These are phyloP conservation scores for Magnolia kwangsiensis DNA, from an alignment of 164 flowering plant species.

Conservation along the genomic window DNA sequence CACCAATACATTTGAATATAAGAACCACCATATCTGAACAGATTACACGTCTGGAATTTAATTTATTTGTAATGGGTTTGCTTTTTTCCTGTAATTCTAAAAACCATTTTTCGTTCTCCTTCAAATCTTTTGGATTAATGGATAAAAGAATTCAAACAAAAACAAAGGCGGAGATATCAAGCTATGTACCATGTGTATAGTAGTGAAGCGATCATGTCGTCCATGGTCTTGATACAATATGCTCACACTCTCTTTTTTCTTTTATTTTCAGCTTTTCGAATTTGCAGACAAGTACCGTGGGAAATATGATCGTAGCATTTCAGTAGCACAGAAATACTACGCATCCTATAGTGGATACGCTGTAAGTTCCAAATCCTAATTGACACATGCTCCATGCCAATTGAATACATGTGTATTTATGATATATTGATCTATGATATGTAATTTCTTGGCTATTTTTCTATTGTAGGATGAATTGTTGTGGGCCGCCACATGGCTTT, in stretches of 20 bases:
- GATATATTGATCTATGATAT: background rate
- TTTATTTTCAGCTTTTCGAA: slow-evolving; percentile 57
- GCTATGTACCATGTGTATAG: too few species aligned
- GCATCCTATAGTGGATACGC: slow-evolving; percentile 84
- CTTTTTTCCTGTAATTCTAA: too few species aligned
- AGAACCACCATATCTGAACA: too few species aligned
- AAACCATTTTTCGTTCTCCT: too few species aligned
- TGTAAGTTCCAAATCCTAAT: slow-evolving; percentile 35
- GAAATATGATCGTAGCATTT: slow-evolving; percentile 87
- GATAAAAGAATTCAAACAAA: too few species aligned
- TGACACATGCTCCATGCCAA: background rate
- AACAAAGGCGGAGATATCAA: too few species aligned
- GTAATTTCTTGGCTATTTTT: background rate
- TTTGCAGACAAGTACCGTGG: slow-evolving; percentile 90
- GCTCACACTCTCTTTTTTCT: background rate
- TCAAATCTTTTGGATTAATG: too few species aligned
- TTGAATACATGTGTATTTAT: background rate
- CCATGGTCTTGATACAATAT: background rate
- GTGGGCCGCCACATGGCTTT: slow-evolving; percentile 94
- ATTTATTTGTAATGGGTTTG: too few species aligned
- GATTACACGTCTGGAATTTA: too few species aligned
- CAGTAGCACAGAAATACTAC: slow-evolving; percentile 84
- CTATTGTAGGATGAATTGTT: slow-evolving; percentile 75
- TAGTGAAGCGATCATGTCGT: too few species aligned
- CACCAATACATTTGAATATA: too few species aligned